Evolutionary conservation across 148 eudicot species (phyloP).

Genomic region (Rhododendron kiyosumense): DNA sequence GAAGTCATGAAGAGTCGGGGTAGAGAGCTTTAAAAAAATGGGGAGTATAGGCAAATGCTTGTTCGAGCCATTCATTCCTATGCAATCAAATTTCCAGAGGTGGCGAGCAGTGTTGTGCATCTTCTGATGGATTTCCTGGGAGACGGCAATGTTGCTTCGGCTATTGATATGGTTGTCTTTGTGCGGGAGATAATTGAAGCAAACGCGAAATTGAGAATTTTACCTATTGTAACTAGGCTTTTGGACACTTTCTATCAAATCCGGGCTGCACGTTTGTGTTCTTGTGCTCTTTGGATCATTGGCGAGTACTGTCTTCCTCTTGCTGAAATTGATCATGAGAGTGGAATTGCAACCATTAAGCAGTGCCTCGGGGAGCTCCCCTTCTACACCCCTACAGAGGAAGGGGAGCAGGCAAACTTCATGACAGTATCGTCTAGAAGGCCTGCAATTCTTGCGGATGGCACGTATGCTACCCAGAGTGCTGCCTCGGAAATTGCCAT

Average conservation of each 20-base stretch:
- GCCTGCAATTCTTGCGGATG: constrained; percentile 92
- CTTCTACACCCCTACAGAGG: constrained; percentile 67
- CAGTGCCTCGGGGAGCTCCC: constrained; percentile 95
- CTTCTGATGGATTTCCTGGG: constrained; percentile 86
- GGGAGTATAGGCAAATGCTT: constrained; percentile 93
- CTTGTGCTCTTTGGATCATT: constrained; percentile 92
- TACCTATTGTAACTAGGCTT: constrained; percentile 67
- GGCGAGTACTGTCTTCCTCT: constrained; percentile 85
- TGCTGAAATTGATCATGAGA: constrained; percentile 65
- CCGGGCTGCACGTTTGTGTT: constrained; percentile 80
- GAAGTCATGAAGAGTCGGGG: no score
- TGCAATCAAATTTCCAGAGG: constrained; percentile 94
- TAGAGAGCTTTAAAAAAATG: constrained; percentile 89
- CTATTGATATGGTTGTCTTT: constrained; percentile 83
- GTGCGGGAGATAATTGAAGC: constrained; percentile 90
- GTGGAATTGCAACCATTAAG: constrained; percentile 71
- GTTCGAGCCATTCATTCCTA: constrained; percentile 91
- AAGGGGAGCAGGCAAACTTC: constrained; percentile 68
- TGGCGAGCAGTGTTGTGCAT: constrained; percentile 86
- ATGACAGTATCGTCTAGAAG: constrained; percentile 72
- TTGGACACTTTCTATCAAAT: constrained; percentile 92
- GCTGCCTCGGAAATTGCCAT: constrained; percentile 84
- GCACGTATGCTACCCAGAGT: constrained; percentile 96
- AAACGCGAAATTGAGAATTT: constrained; percentile 77
- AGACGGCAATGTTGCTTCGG: constrained; percentile 84